Evolutionary conservation across 345 rosid genomes (phyloP).

Genomic region (Linum lewisii): DNA sequence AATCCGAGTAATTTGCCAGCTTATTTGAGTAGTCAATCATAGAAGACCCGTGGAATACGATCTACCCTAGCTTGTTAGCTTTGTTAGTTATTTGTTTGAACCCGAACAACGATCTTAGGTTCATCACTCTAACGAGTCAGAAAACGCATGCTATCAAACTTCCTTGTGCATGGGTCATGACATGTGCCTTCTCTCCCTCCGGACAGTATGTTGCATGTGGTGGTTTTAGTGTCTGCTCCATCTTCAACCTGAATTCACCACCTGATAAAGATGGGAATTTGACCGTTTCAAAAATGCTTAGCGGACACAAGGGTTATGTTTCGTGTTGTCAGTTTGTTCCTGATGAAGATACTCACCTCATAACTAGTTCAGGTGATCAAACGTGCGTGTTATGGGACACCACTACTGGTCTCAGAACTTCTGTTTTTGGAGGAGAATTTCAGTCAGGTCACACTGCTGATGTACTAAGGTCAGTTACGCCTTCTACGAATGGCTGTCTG

Average conservation of each 20-base stretch:
- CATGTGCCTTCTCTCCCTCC: conserved; percentile 91
- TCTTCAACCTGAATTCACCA: conserved; percentile 78
- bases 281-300: conserved; percentile 74
- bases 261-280: conserved; percentile 75
- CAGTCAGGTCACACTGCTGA: conserved; percentile 97
- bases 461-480: conserved; percentile 54
- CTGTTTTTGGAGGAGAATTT: conserved; percentile 94
- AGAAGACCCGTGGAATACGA: too few species aligned
- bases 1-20: too few species aligned
- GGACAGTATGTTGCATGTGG: conserved; percentile 97
- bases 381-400: conserved; percentile 95
- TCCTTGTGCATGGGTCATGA: conserved; percentile 98
- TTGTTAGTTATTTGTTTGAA: too few species aligned
- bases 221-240: conserved; percentile 87
- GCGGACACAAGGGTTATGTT: conserved; percentile 89
- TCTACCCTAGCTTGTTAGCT: too few species aligned
- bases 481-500: neutral
- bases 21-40: too few species aligned
- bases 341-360: conserved; percentile 72
- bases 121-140: conserved; percentile 94
- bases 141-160: conserved; percentile 92
- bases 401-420: conserved; percentile 87
- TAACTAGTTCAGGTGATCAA: conserved; percentile 87
- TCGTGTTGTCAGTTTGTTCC: conserved; percentile 94
- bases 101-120: too few species aligned